Evolutionary conservation across 1,139 yeast genomes (phyloP).

Genomic region (Yamadazyma dushanensis): DNA sequence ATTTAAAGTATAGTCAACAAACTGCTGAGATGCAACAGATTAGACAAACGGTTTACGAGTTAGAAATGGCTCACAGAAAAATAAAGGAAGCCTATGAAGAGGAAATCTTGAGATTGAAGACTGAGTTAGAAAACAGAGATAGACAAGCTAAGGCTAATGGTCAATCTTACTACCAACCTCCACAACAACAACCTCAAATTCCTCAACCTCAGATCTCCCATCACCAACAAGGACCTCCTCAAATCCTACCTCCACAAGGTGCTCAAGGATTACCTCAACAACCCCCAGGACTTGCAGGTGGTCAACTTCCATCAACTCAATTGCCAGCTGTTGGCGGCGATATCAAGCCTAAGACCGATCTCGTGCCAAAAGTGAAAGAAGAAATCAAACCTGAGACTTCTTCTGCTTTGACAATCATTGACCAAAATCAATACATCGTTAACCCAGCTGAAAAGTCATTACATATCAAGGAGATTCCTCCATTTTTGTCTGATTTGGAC

Average conservation of each 20-base stretch:
- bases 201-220: constrained; percentile 22
- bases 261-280: constrained; percentile 12
- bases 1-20: constrained; percentile 86
- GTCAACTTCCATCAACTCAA: constrained; percentile 8
- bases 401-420: constrained; percentile 39
- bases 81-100: constrained; percentile 96
- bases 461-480: constrained; percentile 78
- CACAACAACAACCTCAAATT: constrained; percentile 19
- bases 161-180: constrained; percentile 20
- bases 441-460: constrained; percentile 43
- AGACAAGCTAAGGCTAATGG: constrained; percentile 36
- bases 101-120: constrained; percentile 81
- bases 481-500: constrained; percentile 80
- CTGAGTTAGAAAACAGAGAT: constrained; percentile 79
- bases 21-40: constrained; percentile 94
- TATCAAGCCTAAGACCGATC: constrained; percentile 14
- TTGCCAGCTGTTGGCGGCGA: constrained; percentile 11
- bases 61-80: constrained; percentile 91
- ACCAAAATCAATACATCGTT: constrained; percentile 45
- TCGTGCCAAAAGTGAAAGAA: constrained; percentile 11
- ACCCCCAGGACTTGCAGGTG: constrained; percentile 10
- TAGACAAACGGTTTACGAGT: constrained; percentile 88
- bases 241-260: constrained; percentile 15
- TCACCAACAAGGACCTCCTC: constrained; percentile 6
- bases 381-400: constrained; percentile 28